Conservation (phyloP, 1,139 yeast genomes). For the Meyerozyma smithsonii region DNA sequence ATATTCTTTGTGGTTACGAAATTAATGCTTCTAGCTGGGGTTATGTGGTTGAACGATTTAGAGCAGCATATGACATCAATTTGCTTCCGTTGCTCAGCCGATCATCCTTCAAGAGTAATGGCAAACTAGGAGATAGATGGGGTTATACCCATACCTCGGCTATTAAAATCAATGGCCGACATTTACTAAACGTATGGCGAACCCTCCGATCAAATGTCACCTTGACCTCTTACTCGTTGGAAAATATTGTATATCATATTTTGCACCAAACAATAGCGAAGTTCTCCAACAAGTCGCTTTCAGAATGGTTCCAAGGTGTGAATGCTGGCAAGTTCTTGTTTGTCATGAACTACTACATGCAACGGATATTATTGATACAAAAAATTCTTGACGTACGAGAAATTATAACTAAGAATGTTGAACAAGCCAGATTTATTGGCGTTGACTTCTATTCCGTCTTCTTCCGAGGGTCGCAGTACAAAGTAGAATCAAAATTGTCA, state of each 20-base stretch:
- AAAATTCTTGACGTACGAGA: slow-evolving; percentile 60
- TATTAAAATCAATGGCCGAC: slow-evolving; percentile 70
- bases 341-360: slow-evolving; percentile 49
- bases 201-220: slow-evolving; percentile 57
- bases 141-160: slow-evolving; percentile 77
- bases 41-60: slow-evolving; percentile 66
- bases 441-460: slow-evolving; percentile 85
- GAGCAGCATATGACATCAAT: slow-evolving; percentile 43
- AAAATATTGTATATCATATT: slow-evolving; percentile 66
- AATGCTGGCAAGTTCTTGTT: slow-evolving; percentile 23
- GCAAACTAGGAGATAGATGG: slow-evolving; percentile 69
- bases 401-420: slow-evolving; percentile 66
- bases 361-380: slow-evolving; percentile 41
- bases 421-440: slow-evolving; percentile 82
- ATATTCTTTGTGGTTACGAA: slow-evolving; percentile 82
- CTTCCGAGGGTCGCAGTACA: slow-evolving; percentile 88
- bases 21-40: slow-evolving; percentile 87
- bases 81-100: slow-evolving; percentile 43
- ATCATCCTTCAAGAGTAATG: slow-evolving; percentile 42
- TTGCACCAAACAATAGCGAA: slow-evolving; percentile 67
- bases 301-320: slow-evolving; percentile 41
- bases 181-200: slow-evolving; percentile 83
- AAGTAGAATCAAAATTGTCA: slow-evolving; percentile 78
- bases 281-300: slow-evolving; percentile 47
- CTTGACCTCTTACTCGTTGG: slow-evolving; percentile 67